Conservation (phyloP, 768 basidiomycete species). For the Suillus subaureus region DNA sequence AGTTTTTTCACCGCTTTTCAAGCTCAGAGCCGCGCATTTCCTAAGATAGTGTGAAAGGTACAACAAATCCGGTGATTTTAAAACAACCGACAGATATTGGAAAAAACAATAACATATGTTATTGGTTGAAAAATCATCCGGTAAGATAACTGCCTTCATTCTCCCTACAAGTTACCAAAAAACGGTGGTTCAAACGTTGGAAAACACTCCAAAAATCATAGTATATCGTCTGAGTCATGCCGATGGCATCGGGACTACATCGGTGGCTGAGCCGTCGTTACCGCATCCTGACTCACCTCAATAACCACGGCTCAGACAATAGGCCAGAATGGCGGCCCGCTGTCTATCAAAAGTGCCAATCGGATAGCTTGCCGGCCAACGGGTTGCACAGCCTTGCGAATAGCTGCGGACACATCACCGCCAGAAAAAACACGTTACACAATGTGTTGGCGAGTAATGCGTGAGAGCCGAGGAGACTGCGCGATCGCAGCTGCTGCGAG, state of each 20-base stretch:
- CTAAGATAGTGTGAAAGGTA: constrained; percentile 23
- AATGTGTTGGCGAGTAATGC: not conserved
- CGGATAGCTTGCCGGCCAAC: not conserved
- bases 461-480: not conserved
- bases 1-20: constrained; percentile 36
- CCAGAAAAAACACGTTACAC: not conserved
- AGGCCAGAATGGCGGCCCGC: not conserved
- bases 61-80: constrained; percentile 15
- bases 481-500: not conserved
- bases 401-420: not conserved
- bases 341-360: not conserved
- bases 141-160: not conserved
- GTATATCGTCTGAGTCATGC: not conserved
- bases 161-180: not conserved
- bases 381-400: not conserved
- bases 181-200: not conserved
- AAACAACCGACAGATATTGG: constrained; percentile 1
- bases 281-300: constrained; percentile 2
- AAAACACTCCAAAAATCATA: not conserved
- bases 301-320: not conserved
- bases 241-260: not conserved
- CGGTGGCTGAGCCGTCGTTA: not conserved
- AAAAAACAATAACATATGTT: not conserved
- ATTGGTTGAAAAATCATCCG: not conserved
- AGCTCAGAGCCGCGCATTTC: constrained; percentile 35